Evolutionary conservation across 1,284 basidiomycete species (phyloP).

Genomic region (Pseudozyma flocculosa): DNA sequence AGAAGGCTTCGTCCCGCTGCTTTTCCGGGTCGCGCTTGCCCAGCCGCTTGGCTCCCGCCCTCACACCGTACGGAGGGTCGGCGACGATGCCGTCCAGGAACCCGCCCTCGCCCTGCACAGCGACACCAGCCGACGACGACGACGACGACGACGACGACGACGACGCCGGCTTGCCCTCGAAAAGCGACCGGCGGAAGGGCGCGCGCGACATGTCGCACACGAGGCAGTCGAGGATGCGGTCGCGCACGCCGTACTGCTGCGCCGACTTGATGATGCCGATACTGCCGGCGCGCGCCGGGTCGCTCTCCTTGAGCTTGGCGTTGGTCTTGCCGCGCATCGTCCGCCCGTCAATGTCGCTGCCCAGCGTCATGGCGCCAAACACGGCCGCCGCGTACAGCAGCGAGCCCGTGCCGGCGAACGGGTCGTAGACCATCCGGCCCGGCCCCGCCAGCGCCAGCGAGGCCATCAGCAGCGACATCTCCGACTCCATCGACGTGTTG

Average conservation of each 20-base stretch:
- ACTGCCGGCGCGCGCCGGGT: conserved; percentile 7
- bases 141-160: too few species aligned
- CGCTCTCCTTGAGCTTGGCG: conserved; percentile 50
- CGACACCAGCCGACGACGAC: too few species aligned
- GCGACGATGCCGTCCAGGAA: conserved; percentile 83
- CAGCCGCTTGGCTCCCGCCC: conserved; percentile 91
- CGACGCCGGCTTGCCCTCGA: too few species aligned
- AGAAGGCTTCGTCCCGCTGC: conserved; percentile 51
- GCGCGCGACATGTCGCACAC: conserved; percentile 87
- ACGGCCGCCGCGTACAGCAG: conserved; percentile 75
- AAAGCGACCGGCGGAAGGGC: conserved; percentile 76
- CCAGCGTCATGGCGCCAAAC: conserved; percentile 83
- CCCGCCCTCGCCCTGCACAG: conserved; percentile 59
- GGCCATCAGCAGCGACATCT: conserved; percentile 91
- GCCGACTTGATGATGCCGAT: conserved; percentile 73
- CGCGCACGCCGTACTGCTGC: conserved; percentile 76
- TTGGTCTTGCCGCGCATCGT: conserved; percentile 88
- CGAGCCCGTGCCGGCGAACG: conserved; percentile 94
- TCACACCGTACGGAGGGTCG: conserved; percentile 74
- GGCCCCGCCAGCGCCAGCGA: conserved; percentile 86
- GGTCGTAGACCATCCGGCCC: conserved; percentile 90
- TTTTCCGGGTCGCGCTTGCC: conserved; percentile 66
- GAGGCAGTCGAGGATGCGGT: conserved; percentile 77
- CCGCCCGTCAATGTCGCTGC: conserved; percentile 94
- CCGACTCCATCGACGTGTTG: conserved; percentile 97